A percentile compares a stretch with the other conserved stretches of the same genome.
Evolutionary conservation across 345 rosid genomes (phyloP).

Genomic region (Hypericum androsaemum): DNA sequence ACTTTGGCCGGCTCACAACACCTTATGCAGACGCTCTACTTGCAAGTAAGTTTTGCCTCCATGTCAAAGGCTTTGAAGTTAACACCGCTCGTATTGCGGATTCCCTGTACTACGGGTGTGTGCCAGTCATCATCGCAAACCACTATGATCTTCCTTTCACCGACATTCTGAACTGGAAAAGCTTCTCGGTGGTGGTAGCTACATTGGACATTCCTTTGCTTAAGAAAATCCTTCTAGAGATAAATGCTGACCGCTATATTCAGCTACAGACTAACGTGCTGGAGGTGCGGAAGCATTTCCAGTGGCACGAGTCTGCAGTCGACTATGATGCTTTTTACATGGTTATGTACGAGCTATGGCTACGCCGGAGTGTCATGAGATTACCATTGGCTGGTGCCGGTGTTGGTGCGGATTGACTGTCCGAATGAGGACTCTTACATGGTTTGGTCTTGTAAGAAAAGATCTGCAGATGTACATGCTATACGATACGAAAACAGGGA

Average conservation of each 20-base stretch:
- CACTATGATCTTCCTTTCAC: conserved; percentile 48
- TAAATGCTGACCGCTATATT: conserved; percentile 17
- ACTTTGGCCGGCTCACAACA: conserved; percentile 38
- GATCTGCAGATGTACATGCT: too few relatives aligned
- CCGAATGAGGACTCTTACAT: too few relatives aligned
- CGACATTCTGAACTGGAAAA: conserved; percentile 43
- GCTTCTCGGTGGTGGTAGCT: conserved; percentile 37
- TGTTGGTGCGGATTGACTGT: too few relatives aligned
- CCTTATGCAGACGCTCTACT: conserved; percentile 44
- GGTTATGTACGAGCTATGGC: conserved; percentile 55
- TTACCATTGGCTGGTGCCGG: conserved; percentile 4
- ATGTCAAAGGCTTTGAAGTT: conserved; percentile 60
- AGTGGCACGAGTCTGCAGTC: conserved; percentile 33
- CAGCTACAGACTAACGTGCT: conserved; percentile 27
- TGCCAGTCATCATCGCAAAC: conserved; percentile 48
- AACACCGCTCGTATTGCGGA: conserved; percentile 54
- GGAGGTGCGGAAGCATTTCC: conserved; percentile 44
- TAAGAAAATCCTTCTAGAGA: conserved; percentile 32
- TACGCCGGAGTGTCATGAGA: conserved; percentile 30
- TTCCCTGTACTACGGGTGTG: conserved; percentile 39
- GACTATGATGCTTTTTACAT: conserved; percentile 43
- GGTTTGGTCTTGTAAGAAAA: too few relatives aligned
- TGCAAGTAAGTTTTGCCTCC: conserved; percentile 52
- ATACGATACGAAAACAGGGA: too few relatives aligned
- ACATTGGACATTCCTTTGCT: conserved; percentile 43